Conservation (phyloP, 73 alveolate species). For the Uronychia setigera region DNA sequence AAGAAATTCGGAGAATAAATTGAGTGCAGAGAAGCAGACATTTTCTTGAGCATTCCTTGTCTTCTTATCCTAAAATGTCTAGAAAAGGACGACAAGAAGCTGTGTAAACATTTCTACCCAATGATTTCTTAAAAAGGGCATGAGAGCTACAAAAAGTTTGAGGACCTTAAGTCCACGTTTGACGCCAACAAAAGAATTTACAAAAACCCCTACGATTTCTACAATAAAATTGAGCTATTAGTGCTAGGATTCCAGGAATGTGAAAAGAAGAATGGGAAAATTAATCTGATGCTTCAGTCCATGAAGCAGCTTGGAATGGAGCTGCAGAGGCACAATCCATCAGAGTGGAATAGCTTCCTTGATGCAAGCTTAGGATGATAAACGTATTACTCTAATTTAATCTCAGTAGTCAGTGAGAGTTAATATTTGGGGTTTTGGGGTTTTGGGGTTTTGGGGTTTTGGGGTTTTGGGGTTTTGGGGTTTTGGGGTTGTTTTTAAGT, state of each 20-base stretch:
- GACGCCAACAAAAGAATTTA: neutral
- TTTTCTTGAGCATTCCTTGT: slow-evolving; percentile 78
- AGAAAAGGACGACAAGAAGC: slow-evolving; percentile 53
- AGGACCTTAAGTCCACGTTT: neutral
- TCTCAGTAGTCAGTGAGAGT: no score
- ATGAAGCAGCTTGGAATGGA: slow-evolving; percentile 74
- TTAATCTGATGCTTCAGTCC: slow-evolving; percentile 15
- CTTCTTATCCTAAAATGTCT: slow-evolving; percentile 67
- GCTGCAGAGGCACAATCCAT: slow-evolving; percentile 75
- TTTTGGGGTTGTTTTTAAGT: no score
- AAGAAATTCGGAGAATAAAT: slow-evolving; percentile 58
- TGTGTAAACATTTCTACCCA: slow-evolving; percentile 69
- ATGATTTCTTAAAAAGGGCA: slow-evolving; percentile 23
- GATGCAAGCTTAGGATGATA: slow-evolving; percentile 53
- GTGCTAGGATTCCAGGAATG: slow-evolving; percentile 48
- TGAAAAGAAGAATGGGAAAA: slow-evolving; percentile 14
- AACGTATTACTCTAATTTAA: no score
- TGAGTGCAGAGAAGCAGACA: slow-evolving; percentile 67
- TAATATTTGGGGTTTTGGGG: no score
- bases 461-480: no score
- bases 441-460: no score
- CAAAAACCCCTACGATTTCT: slow-evolving; percentile 43
- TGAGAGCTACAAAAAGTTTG: slow-evolving; percentile 40
- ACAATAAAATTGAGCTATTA: slow-evolving; percentile 27
- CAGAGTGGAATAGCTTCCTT: slow-evolving; percentile 80